These are phyloP conservation scores for Pilobolus umbonatus DNA, from an alignment of 192 early-diverging fungal species.

Conservation along the genomic window DNA sequence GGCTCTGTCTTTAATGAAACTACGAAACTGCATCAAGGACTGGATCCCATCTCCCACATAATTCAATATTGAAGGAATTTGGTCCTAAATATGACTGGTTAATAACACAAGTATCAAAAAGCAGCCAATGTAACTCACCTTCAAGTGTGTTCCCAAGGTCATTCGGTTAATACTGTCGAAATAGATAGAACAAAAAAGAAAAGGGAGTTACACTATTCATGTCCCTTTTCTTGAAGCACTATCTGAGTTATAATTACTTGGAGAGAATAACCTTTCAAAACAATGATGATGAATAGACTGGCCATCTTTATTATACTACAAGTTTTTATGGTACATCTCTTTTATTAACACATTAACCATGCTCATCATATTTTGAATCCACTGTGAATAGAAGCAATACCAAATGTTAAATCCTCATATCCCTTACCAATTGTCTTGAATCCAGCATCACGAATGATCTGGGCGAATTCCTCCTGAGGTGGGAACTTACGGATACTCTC, in stretches of 20 bases:
- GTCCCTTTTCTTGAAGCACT: too few relatives aligned
- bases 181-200: background rate
- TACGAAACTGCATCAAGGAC: constrained; percentile 62
- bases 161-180: background rate
- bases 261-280: too few relatives aligned
- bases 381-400: constrained; percentile 92
- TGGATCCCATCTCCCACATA: constrained; percentile 52
- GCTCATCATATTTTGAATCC: constrained; percentile 91
- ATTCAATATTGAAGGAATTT: constrained; percentile 46
- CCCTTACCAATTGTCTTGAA: constrained; percentile 86
- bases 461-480: constrained; percentile 80
- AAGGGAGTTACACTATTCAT: background rate
- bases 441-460: constrained; percentile 86
- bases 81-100: too few relatives aligned
- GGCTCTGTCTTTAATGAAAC: constrained; percentile 63
- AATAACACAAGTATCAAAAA: too few relatives aligned
- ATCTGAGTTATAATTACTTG: too few relatives aligned
- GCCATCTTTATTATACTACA: too few relatives aligned
- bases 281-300: too few relatives aligned
- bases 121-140: constrained; percentile 3
- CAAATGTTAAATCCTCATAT: constrained; percentile 95
- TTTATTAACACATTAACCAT: too few relatives aligned
- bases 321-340: too few relatives aligned
- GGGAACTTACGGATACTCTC: constrained; percentile 96
- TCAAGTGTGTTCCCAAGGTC: constrained; percentile 26